Base-by-base conservation (phyloP, 371 early-diverging fungal species). In the Rhizopus delemar region DNA sequence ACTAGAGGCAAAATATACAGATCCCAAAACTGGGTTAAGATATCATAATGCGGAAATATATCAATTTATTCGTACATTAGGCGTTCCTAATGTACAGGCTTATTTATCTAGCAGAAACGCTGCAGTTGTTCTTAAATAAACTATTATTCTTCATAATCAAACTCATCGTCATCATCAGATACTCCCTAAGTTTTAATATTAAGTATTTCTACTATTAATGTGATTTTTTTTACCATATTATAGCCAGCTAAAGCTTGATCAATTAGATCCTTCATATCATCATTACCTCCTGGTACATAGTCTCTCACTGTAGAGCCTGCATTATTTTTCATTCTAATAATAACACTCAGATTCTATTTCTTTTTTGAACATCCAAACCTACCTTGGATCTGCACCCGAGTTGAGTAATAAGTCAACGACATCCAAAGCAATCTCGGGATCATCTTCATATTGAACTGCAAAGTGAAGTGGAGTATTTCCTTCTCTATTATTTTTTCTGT, bases 1-100 rank as follows among this genome's bases (percentile, higher is more conserved):
- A 13, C 68, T 94, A 46, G 86, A 85, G 62, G 92, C 93, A 15
- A 78, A 73, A 28, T 95, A 95, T 66, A 91, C 90, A 3, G 95
- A 95, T 71, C 94, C 95, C 7, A 93, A 93, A 70, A 91, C 93
- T 0, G 83, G 87, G 28, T 74, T 95, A 41, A 78, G 93, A 33
- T 95, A 93, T 61, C 86, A 90, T 64, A 89, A 89, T 59, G 83
- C 89, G 2, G 92, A 93, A 66, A 83, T 93, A 13, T 94, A 93
- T 75, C 86, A 87, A 63, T 77, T 84, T 54, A 86, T 93, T 57
- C 86, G 87, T 56, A 79, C 78, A 15, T 65, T 92, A 64, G 84
- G 89, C 36, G 88, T 88, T 5, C 85, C 88, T 7, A 81, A 82
- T 34, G 90, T 92, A n/a, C 95, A 94, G 75, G 81, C 82, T 45